phyloP scores from a whole-genome alignment of 257 asterid species.

The Penstemon newberryi region DNA sequence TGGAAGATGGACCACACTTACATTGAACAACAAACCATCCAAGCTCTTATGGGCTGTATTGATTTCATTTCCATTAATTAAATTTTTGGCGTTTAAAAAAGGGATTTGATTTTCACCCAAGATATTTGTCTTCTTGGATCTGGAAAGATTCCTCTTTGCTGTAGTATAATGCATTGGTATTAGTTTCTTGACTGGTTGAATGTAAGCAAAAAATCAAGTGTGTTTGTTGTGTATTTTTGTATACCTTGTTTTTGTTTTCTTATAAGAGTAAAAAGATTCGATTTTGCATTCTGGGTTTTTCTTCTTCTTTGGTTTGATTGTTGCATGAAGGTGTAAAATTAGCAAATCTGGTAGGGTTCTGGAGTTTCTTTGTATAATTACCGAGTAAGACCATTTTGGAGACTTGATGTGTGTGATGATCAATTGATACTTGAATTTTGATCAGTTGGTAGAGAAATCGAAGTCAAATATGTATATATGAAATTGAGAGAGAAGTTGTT shows the following conservation, averaged over 20 bases:
- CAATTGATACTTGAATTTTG: slow-evolving; percentile 23
- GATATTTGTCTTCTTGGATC: slow-evolving; percentile 41
- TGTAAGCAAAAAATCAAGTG: too few species aligned
- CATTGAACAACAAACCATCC: slow-evolving; percentile 30
- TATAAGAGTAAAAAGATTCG: slow-evolving; percentile 24
- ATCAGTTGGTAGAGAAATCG: slow-evolving; percentile 1
- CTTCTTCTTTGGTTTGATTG: slow-evolving; percentile 11
- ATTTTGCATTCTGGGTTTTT: slow-evolving; percentile 39
- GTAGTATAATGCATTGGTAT: not conserved
- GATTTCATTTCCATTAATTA: not conserved
- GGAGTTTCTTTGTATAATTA: slow-evolving; percentile 17
- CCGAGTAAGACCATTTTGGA: slow-evolving; percentile 27
- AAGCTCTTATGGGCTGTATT: slow-evolving; percentile 33
- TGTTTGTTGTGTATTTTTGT: not conserved
- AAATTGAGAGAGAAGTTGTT: not conserved
- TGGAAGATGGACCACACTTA: slow-evolving; percentile 37
- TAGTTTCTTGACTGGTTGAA: not conserved
- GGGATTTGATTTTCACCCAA: slow-evolving; percentile 16
- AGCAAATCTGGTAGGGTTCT: slow-evolving; percentile 16
- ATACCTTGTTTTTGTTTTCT: not conserved
- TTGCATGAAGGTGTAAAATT: slow-evolving; percentile 13
- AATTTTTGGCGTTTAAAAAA: slow-evolving; percentile 11
- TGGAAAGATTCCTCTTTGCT: slow-evolving; percentile 23
- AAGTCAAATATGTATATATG: not conserved
- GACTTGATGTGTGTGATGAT: slow-evolving; percentile 22